These are phyloP conservation scores for Protea cynaroides DNA, from an alignment of 164 flowering plant genomes.

Conservation along the genomic window DNA sequence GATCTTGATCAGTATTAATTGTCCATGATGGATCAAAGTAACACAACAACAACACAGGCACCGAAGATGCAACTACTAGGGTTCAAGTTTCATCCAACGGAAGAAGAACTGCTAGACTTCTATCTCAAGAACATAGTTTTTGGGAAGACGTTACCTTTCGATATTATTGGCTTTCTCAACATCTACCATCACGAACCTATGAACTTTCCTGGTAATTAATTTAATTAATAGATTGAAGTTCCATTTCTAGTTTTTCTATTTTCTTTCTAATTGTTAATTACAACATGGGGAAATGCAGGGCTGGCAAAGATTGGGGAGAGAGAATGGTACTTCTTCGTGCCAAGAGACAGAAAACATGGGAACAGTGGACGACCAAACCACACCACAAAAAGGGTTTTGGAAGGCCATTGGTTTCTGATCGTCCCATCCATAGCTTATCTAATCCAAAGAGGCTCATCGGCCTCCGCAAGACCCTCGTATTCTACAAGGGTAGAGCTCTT, in stretches of 20 bases:
- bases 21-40: too few species aligned
- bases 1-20: too few species aligned
- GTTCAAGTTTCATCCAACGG: constrained; percentile 89
- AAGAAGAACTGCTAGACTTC: constrained; percentile 80
- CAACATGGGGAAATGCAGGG: too few species aligned
- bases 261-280: not conserved
- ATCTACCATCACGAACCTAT: constrained; percentile 74
- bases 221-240: too few species aligned
- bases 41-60: constrained; percentile 1
- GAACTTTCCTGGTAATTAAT: constrained; percentile 81
- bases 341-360: constrained; percentile 69
- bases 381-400: constrained; percentile 88
- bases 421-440: constrained; percentile 43
- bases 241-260: not conserved
- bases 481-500: constrained; percentile 83
- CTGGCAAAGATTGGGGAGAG: constrained; percentile 83
- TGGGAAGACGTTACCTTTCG: constrained; percentile 40
- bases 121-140: constrained; percentile 55
- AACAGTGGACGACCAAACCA: constrained; percentile 85
- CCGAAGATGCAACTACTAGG: constrained; percentile 61
- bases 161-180: constrained; percentile 66
- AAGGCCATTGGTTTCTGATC: constrained; percentile 95
- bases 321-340: constrained; percentile 97
- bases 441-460: constrained; percentile 64
- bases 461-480: constrained; percentile 79